These are phyloP conservation scores for Hura crepitans DNA, from an alignment of 441 rosid genomes.

Conservation along the genomic window DNA sequence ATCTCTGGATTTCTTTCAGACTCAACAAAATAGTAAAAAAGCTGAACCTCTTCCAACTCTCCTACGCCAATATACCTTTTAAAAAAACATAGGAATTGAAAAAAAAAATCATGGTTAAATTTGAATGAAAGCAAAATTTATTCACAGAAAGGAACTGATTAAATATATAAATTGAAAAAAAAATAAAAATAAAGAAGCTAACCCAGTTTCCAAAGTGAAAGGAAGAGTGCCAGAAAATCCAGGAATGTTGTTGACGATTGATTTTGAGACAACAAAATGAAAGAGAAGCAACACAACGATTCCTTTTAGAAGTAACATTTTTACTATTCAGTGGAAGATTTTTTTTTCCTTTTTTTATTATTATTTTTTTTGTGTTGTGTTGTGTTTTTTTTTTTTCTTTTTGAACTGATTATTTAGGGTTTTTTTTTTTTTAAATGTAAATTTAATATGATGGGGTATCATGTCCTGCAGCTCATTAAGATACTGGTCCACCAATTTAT, in stretches of 20 bases:
- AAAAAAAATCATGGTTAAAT: not conserved
- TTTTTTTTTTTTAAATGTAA: too few species aligned
- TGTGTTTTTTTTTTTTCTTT: too few species aligned
- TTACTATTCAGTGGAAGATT: too few species aligned
- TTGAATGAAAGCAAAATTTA: too few species aligned
- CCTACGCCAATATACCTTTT: not conserved
- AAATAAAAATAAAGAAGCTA: not conserved
- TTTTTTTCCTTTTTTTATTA: too few species aligned
- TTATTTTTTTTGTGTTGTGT: too few species aligned
- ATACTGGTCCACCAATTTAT: too few species aligned
- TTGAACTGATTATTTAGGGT: too few species aligned
- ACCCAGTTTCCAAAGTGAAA: constrained; percentile 6
- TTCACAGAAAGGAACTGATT: not conserved
- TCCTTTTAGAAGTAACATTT: not conserved
- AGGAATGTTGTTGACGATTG: not conserved
- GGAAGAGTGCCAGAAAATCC: constrained; percentile 5
- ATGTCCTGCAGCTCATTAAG: too few species aligned
- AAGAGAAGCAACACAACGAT: not conserved
- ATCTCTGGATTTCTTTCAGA: constrained; percentile 13
- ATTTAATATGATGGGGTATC: too few species aligned
- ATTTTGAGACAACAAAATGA: not conserved
- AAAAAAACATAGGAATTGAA: too few species aligned
- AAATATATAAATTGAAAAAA: not conserved
- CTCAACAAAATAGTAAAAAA: constrained; percentile 14
- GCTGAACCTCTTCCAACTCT: constrained; percentile 2